These are phyloP conservation scores for Penicillium ucsense DNA, from an alignment of 495 filamentous ascomycete genomes.

Conservation along the genomic window DNA sequence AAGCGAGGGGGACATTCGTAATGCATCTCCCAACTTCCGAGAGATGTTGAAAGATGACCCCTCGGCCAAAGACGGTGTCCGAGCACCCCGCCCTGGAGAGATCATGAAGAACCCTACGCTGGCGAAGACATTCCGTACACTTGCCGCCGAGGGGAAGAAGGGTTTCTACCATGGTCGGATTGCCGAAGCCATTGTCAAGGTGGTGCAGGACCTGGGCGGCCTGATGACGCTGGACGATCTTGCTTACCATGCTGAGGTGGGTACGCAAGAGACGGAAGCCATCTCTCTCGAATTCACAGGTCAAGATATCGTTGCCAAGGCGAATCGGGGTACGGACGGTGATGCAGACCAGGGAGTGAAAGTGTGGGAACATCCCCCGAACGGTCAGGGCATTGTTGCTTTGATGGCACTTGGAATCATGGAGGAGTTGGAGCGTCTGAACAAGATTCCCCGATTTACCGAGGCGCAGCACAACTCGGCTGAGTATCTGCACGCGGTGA, in stretches of 20 bases:
- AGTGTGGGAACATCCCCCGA: constrained; percentile 96
- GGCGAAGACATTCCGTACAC: constrained; percentile 68
- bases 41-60: constrained; percentile 77
- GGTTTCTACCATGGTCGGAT: constrained; percentile 87
- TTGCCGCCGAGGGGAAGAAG: constrained; percentile 72
- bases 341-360: constrained; percentile 53
- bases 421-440: constrained; percentile 65
- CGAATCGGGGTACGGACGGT: constrained; percentile 30
- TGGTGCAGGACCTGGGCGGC: constrained; percentile 65
- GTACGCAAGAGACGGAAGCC: constrained; percentile 69
- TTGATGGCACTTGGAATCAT: constrained; percentile 90
- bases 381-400: constrained; percentile 92
- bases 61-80: constrained; percentile 50
- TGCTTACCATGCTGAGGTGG: constrained; percentile 57
- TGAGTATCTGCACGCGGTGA: constrained; percentile 78
- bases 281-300: constrained; percentile 72
- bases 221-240: constrained; percentile 74
- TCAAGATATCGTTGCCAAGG: constrained; percentile 49
- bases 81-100: constrained; percentile 74
- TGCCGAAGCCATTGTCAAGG: constrained; percentile 70
- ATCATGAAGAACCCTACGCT: constrained; percentile 78
- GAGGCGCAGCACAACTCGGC: constrained; percentile 63
- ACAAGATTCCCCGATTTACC: constrained; percentile 59
- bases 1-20: constrained; percentile 48
- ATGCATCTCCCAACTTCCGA: constrained; percentile 68